Evolutionary conservation across 1,139 yeast genomes (phyloP).

Genomic region (Kurtzmaniella natalensis): DNA sequence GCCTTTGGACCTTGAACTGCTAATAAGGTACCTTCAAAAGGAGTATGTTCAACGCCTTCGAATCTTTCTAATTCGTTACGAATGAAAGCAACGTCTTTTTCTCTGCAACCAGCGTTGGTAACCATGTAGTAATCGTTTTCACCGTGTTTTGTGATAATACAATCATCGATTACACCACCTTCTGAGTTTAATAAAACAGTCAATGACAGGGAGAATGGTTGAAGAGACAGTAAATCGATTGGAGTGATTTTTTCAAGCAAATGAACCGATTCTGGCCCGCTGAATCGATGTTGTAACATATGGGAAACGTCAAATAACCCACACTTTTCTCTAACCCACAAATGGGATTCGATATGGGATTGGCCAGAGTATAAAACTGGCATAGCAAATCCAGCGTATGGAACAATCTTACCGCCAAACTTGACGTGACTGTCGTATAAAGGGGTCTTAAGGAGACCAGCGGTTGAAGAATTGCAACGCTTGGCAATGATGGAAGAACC

Average conservation of each 20-base stretch:
- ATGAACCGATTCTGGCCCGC: constrained; percentile 64
- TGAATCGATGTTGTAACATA: constrained; percentile 84
- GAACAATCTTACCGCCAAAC: constrained; percentile 86
- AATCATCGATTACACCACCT: constrained; percentile 90
- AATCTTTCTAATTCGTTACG: constrained; percentile 44
- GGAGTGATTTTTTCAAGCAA: constrained; percentile 83
- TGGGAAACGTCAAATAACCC: constrained; percentile 96
- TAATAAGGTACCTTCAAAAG: constrained; percentile 71
- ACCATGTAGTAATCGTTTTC: constrained; percentile 82
- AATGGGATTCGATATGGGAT: constrained; percentile 86
- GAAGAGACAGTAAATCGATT: constrained; percentile 60
- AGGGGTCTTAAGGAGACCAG: constrained; percentile 59
- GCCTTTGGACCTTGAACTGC: constrained; percentile 95
- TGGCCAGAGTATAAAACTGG: constrained; percentile 84
- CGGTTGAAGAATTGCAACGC: constrained; percentile 25
- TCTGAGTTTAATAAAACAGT: constrained; percentile 70
- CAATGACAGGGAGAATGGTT: constrained; percentile 61
- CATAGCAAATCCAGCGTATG: constrained; percentile 93
- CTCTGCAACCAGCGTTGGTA: constrained; percentile 96
- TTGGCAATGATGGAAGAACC: constrained; percentile 5
- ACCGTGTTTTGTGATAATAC: constrained; percentile 80
- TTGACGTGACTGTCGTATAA: constrained; percentile 74
- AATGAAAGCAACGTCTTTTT: constrained; percentile 68
- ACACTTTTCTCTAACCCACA: constrained; percentile 85
- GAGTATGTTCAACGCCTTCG: constrained; percentile 49